These are phyloP conservation scores for Suhomyces chickasaworum DNA, from an alignment of 1,139 yeast genomes.

Conservation along the genomic window DNA sequence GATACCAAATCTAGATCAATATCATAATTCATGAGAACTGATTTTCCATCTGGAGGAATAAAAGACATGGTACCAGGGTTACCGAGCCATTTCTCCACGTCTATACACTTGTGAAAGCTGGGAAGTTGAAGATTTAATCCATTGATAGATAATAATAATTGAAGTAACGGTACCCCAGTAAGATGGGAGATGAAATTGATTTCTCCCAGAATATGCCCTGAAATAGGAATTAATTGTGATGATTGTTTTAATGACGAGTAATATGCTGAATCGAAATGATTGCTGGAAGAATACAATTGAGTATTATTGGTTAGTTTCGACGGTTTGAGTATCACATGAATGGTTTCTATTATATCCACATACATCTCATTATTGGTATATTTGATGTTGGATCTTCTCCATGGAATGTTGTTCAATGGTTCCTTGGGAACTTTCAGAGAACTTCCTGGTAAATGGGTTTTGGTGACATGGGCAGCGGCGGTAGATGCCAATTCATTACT, in stretches of 20 bases:
- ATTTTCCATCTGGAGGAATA: slow-evolving; percentile 87
- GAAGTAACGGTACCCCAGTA: slow-evolving; percentile 75
- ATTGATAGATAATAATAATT: slow-evolving; percentile 50
- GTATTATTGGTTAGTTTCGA: slow-evolving; percentile 8
- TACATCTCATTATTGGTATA: slow-evolving; percentile 79
- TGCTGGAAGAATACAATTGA: slow-evolving; percentile 12
- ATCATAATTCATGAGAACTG: slow-evolving; percentile 64
- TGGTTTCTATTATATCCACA: slow-evolving; percentile 69
- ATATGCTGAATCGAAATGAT: slow-evolving; percentile 22
- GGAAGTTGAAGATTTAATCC: slow-evolving; percentile 52
- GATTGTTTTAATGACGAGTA: slow-evolving; percentile 21
- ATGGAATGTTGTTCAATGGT: slow-evolving; percentile 49
- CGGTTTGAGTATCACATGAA: slow-evolving; percentile 49
- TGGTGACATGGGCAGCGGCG: slow-evolving; percentile 16
- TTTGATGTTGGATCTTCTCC: slow-evolving; percentile 70
- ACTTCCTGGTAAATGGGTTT: slow-evolving; percentile 2
- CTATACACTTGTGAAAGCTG: slow-evolving; percentile 61
- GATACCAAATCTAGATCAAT: slow-evolving; percentile 47
- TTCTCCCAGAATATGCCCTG: slow-evolving; percentile 66
- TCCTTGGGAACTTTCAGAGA: not conserved
- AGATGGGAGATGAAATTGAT: slow-evolving; percentile 66
- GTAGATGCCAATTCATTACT: slow-evolving; percentile 36
- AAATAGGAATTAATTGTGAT: slow-evolving; percentile 40
- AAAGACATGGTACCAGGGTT: slow-evolving; percentile 54
- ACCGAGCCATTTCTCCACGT: slow-evolving; percentile 45